Evolutionary conservation across 2,329 filamentous ascomycete species (phyloP), one percentile per base, ranked within the genome.

Genomic region (Lachnum nothofagi): DNA sequence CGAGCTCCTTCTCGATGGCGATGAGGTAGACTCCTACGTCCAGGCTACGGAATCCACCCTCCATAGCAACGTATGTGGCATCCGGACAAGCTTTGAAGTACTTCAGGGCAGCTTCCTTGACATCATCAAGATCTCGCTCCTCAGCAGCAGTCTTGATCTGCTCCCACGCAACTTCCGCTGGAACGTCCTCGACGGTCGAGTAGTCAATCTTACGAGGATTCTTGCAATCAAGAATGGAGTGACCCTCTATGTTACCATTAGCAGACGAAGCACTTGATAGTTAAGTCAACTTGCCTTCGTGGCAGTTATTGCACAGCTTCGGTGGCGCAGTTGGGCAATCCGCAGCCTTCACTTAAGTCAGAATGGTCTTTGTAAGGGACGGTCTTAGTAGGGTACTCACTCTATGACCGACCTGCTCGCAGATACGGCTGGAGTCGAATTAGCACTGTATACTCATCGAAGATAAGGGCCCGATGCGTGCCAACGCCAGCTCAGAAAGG

Each of bases 291-390:
- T 55, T 62, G 80, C 82, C 82, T 60, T 79, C 75, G 24, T 75
- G 69, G 60, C 85, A 88, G 60, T 84, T 82, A 42, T 72, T 72
- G 67, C 83, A 87, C 7, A 73, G 52, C 59, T 69, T 67, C 1
- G 81, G 71, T 5, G 75, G 74, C 53, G 78, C 78, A 1, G 75
- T 67, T 1, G 83, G 83, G 55, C 86, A 90, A 44, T 85, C 80
- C 17, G 76, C 74, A 44, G 76, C 70, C 50, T 46, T 19, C 8
- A 16, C 23, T 31, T 9, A 39, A 14, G 10, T 33, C 34, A 40
- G 24, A 7, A 22, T 6, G 10, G n/a, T 3, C 19, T 5, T 8
- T 6, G 10, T n/a, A 12, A 29, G 23, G 2, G 14, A 34, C 17
- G 9, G 37, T n/a, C 9, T 5, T 5, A 24, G 22, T n/a, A n/a